phyloP scores from a whole-genome alignment of 331 rosid genomes.

The Quercus lobata region DNA sequence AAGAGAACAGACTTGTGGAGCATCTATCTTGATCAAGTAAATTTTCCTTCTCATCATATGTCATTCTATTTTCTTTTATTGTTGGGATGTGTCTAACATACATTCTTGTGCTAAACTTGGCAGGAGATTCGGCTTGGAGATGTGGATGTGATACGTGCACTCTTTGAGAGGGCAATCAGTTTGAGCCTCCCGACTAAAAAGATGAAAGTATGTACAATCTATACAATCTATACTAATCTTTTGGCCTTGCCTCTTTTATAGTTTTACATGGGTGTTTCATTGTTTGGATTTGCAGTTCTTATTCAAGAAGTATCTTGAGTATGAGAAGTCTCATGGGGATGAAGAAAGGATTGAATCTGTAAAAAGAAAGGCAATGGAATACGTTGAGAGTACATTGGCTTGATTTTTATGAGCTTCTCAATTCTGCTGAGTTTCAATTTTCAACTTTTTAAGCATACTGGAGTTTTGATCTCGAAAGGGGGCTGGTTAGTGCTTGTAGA shows the following conservation, averaged over 20 bases:
- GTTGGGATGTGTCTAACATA: neutral
- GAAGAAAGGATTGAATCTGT: slow-evolving; percentile 70
- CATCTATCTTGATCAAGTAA: slow-evolving; percentile 92
- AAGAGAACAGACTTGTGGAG: slow-evolving; percentile 92
- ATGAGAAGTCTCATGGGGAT: slow-evolving; percentile 74
- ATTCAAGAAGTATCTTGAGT: slow-evolving; percentile 76
- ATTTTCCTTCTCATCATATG: neutral
- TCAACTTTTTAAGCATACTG: neutral
- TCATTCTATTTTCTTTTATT: neutral
- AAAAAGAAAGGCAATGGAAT: slow-evolving; percentile 77
- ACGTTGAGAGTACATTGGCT: slow-evolving; percentile 58
- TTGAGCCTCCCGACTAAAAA: slow-evolving; percentile 82
- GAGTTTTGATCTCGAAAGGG: neutral
- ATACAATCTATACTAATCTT: neutral
- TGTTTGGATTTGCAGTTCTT: slow-evolving; percentile 59
- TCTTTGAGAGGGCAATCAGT: slow-evolving; percentile 89
- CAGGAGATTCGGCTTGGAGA: slow-evolving; percentile 88
- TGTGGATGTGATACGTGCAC: slow-evolving; percentile 62
- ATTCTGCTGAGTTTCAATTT: neutral
- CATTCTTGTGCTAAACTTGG: slow-evolving; percentile 11
- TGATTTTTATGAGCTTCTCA: slow-evolving; percentile 22
- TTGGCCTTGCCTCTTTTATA: neutral
- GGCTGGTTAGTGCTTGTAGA: neutral
- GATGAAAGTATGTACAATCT: slow-evolving; percentile 65
- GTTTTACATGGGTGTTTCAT: slow-evolving; percentile 2